Evolutionary conservation across 2,329 filamentous ascomycete genomes (phyloP), one percentile per base, ranked within the genome.

Genomic region (Shiraia bambusicola): DNA sequence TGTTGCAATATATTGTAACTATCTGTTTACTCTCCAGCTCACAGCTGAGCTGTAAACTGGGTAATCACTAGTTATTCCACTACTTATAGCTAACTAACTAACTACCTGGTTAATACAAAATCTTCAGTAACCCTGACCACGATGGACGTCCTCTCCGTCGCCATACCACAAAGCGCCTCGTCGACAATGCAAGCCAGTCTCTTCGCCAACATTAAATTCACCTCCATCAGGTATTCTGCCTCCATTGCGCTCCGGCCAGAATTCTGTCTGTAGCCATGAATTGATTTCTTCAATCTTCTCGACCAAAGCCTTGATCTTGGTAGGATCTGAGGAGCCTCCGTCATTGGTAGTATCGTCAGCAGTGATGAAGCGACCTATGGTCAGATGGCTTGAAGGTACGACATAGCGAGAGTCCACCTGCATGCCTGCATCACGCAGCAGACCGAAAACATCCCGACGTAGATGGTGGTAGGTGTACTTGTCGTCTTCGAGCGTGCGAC

Each of bases 391-490:
- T 33, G 87, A 92, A 2, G 91, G 91, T 2, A 95, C 88, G 16
- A 91, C 83, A 65, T 96, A 97, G 42, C 92, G 78, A 37, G 87
- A 88, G 15, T 77, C 84, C 25, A 95, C 77, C 12, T 78, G 71
- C n/a, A 92, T 74, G 1, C 87, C 87, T 0, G 82, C 77, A 3
- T 71, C 72, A 32, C 75, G 72, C 3, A 81, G 79, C 17, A 81
- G 72, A 34, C 78, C 74, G 64, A 84, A 93, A 10, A 94, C 65
- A 61, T 95, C 89, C 3, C 85, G 79, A 2, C 92, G 83, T 7
- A 97, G 80, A 67, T 97, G 92, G 63, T 96, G 92, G 66, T 96
- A 96, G 0, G 87, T 91, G 69, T 88, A 96, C 1, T 54, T 60
- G 52, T 93, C 86, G 13, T 80, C 77, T 28, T 76, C 59, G 1